Percentiles rank a stretch among this genome's conserved stretches.
Evolutionary conservation across 148 eudicot genomes (phyloP).

Genomic region (Camellia sinensis): DNA sequence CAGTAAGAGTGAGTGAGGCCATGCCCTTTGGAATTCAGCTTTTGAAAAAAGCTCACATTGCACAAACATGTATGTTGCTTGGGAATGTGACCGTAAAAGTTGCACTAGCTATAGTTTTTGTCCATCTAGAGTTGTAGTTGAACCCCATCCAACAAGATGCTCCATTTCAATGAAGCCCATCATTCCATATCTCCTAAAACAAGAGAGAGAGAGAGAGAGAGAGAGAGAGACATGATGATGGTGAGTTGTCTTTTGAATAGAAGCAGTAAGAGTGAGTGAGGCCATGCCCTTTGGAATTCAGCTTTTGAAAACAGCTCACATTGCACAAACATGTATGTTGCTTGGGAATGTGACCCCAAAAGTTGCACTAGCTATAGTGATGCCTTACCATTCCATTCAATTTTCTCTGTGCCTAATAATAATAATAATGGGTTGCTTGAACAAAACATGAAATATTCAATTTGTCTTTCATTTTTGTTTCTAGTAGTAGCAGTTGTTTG

Average conservation of each 20-base stretch:
- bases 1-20: background rate
- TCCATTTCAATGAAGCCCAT: conserved; percentile 12
- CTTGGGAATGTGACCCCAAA: background rate
- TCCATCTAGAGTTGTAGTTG: background rate
- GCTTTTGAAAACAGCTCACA: background rate
- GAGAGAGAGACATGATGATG: background rate
- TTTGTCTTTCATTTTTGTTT: background rate
- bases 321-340: conserved; percentile 16
- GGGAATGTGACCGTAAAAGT: background rate
- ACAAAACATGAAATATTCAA: background rate
- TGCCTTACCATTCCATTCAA: background rate
- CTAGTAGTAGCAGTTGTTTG: background rate
- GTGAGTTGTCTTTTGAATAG: background rate
- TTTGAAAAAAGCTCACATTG: background rate
- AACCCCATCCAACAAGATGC: conserved; percentile 11
- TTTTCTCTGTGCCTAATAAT: background rate
- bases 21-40: background rate
- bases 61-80: conserved; percentile 15
- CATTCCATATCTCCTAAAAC: too few relatives aligned
- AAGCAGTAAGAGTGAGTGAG: background rate
- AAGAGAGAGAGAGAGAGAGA: conserved; percentile 9
- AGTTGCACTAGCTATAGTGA: background rate
- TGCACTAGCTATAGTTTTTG: background rate
- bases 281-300: background rate
- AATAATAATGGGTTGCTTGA: background rate